These are phyloP conservation scores for Suhomyces prunicola DNA, from an alignment of 805 yeast species.

Conservation along the genomic window DNA sequence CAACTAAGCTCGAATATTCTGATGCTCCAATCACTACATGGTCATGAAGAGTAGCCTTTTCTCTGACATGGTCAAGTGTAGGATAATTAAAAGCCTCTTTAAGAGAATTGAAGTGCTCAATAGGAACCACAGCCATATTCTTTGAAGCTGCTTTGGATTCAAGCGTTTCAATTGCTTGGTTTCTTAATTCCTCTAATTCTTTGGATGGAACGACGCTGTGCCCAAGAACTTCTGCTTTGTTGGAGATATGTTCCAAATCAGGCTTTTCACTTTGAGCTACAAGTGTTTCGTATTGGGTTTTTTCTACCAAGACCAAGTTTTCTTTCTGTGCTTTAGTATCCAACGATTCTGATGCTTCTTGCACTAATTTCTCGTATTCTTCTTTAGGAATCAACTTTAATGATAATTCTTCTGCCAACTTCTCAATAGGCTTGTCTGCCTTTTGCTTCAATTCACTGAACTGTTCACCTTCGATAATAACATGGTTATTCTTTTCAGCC, in stretches of 20 bases:
- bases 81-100: background rate
- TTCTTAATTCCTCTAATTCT: slow-evolving; percentile 33
- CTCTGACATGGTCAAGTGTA: background rate
- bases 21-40: slow-evolving; percentile 1
- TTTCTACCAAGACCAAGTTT: slow-evolving; percentile 17
- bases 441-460: slow-evolving; percentile 6
- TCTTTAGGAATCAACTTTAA: slow-evolving; percentile 9
- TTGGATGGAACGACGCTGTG: slow-evolving; percentile 2
- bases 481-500: slow-evolving; percentile 3
- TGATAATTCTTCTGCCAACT: slow-evolving; percentile 1
- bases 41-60: background rate
- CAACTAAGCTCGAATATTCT: background rate
- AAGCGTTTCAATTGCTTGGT: slow-evolving; percentile 26
- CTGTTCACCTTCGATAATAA: slow-evolving; percentile 4
- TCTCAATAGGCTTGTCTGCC: slow-evolving; percentile 5
- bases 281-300: slow-evolving; percentile 16
- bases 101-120: background rate
- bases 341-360: slow-evolving; percentile 26
- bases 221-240: slow-evolving; percentile 5
- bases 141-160: slow-evolving; percentile 13
- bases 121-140: slow-evolving; percentile 16
- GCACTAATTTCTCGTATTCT: slow-evolving; percentile 44
- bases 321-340: slow-evolving; percentile 13
- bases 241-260: slow-evolving; percentile 7
- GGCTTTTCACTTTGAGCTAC: slow-evolving; percentile 9